phyloP scores from a whole-genome alignment of 2,329 filamentous ascomycete species.

The Ceratocystis papillata region DNA sequence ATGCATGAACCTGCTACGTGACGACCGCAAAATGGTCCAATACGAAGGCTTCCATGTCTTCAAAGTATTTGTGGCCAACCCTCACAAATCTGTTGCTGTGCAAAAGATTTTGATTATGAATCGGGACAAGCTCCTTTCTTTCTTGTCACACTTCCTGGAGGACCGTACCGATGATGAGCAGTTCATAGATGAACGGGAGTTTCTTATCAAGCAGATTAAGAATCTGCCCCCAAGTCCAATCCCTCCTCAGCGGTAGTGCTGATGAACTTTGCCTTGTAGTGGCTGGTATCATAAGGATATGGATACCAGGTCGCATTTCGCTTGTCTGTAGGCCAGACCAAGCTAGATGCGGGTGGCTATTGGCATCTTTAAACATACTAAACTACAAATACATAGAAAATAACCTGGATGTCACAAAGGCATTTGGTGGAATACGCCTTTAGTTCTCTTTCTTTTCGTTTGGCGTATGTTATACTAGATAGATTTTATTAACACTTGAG shows the following conservation, averaged over 20 bases:
- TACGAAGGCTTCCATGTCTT: constrained; percentile 99
- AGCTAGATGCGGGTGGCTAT: background rate
- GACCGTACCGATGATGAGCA: constrained; percentile 96
- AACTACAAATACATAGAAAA: constrained; percentile 4
- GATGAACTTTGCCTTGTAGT: background rate
- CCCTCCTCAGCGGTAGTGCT: constrained; percentile 37
- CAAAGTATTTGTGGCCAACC: constrained; percentile 98
- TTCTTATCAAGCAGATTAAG: constrained; percentile 86
- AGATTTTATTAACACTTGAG: too few species aligned
- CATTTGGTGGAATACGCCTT: background rate
- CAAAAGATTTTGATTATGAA: constrained; percentile 96
- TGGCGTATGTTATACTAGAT: background rate
- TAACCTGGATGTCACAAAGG: background rate
- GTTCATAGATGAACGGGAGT: constrained; percentile 95
- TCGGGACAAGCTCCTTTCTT: constrained; percentile 76
- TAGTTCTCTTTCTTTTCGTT: background rate
- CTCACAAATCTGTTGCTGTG: constrained; percentile 92
- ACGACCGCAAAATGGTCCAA: constrained; percentile 97
- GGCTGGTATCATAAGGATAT: background rate
- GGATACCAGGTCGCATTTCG: background rate
- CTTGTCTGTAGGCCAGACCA: background rate
- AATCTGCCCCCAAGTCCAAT: constrained; percentile 53
- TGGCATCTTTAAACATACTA: constrained; percentile 4
- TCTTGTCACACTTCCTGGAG: constrained; percentile 83
- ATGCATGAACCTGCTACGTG: constrained; percentile 91